Evolutionary conservation across 495 filamentous ascomycete genomes (phyloP).

Genomic region (Aspergillus heteromorphus): DNA sequence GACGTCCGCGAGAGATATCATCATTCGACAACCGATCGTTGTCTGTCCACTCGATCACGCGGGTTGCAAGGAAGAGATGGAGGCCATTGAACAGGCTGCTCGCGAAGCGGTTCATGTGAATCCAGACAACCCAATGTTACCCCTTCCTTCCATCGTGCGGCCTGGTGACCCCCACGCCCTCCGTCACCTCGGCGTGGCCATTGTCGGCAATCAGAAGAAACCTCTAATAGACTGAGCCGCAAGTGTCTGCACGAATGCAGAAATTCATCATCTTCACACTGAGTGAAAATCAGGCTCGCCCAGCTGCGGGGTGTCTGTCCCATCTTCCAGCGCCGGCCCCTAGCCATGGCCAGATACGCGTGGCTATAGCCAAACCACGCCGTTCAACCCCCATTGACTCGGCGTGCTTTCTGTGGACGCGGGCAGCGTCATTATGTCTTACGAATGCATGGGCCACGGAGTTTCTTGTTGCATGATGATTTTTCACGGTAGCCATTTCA

Average conservation of each 20-base stretch:
- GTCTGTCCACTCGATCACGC: conserved; percentile 94
- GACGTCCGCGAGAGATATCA: conserved; percentile 84
- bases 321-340: neutral
- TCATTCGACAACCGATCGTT: conserved; percentile 87
- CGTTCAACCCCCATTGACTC: conserved; percentile 6
- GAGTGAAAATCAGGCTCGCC: neutral
- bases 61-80: conserved; percentile 96
- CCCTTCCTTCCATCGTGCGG: conserved; percentile 73
- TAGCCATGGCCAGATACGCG: neutral
- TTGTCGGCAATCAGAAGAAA: conserved; percentile 82
- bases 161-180: conserved; percentile 72
- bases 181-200: conserved; percentile 70
- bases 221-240: conserved; percentile 72
- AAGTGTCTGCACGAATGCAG: neutral
- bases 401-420: conserved; percentile 12
- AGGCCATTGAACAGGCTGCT: conserved; percentile 90
- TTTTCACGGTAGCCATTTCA: conserved; percentile 20
- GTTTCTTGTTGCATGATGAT: conserved; percentile 35
- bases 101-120: conserved; percentile 85
- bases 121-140: conserved; percentile 82
- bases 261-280: neutral
- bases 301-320: neutral
- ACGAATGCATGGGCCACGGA: conserved; percentile 42
- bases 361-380: conserved; percentile 1
- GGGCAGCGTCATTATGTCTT: conserved; percentile 25